phyloP scores from a whole-genome alignment of 768 basidiomycete species.

The button mushroom (Agaricus bisporus) region DNA sequence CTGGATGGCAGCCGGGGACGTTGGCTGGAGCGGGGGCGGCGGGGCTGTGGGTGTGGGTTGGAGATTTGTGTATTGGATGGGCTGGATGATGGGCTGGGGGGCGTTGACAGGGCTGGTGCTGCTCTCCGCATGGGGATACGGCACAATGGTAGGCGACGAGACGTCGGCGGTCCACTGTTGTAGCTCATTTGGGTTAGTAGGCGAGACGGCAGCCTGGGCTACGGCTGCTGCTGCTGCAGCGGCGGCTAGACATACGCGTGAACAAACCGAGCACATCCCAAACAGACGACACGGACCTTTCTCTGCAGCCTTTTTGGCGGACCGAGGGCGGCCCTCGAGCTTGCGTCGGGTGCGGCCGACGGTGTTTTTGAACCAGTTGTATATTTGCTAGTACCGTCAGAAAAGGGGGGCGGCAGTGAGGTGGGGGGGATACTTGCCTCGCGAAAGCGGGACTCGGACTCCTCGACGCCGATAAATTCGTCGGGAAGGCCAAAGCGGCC shows the following conservation, averaged over 20 bases:
- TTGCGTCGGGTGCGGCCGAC: conserved; percentile 55
- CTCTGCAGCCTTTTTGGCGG: conserved; percentile 45
- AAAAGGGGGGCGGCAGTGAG: not conserved
- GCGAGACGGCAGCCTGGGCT: not conserved
- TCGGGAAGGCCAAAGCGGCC: conserved; percentile 49
- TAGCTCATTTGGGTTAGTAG: conserved; percentile 4
- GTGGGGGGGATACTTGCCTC: conserved; percentile 37
- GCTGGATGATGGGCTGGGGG: conserved; percentile 24
- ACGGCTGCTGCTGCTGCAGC: conserved; percentile 10
- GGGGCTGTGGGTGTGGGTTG: conserved; percentile 24
- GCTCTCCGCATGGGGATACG: conserved; percentile 34
- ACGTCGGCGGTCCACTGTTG: conserved; percentile 35
- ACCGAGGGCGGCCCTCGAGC: conserved; percentile 47
- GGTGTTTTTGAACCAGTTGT: conserved; percentile 73
- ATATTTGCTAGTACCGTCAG: conserved; percentile 48
- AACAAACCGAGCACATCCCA: not conserved
- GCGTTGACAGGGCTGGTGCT: conserved; percentile 29
- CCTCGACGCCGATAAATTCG: conserved; percentile 48
- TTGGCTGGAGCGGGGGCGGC: conserved; percentile 19
- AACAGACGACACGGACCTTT: conserved; percentile 29
- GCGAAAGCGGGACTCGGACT: conserved; percentile 54
- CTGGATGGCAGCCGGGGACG: conserved; percentile 15
- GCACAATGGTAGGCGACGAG: conserved; percentile 27
- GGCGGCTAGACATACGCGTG: not conserved
- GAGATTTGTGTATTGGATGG: conserved; percentile 37